Evolutionary conservation across 805 yeast species (phyloP).

Genomic region (Zygoascus flipseniorum): DNA sequence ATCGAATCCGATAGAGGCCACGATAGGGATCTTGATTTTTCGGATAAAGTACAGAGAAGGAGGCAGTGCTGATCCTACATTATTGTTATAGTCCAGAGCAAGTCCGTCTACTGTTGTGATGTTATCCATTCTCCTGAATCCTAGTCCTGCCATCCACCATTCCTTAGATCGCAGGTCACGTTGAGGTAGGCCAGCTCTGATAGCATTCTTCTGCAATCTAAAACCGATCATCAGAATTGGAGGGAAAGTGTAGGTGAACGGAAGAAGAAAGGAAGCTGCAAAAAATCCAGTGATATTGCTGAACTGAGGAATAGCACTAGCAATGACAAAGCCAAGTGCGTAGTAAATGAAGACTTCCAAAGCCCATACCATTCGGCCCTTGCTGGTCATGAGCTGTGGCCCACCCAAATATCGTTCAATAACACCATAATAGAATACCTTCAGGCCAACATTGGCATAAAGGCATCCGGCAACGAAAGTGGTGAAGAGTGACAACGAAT

Average conservation of each 20-base stretch:
- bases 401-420: constrained; percentile 26
- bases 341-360: constrained; percentile 33
- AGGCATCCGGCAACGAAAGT: constrained; percentile 39
- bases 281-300: constrained; percentile 31
- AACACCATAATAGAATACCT: constrained; percentile 35
- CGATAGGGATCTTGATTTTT: constrained; percentile 27
- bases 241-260: constrained; percentile 41
- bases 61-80: constrained; percentile 17
- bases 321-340: constrained; percentile 37
- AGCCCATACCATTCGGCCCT: constrained; percentile 33
- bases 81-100: constrained; percentile 6
- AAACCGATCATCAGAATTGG: constrained; percentile 19
- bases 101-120: background rate
- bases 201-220: constrained; percentile 22
- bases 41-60: constrained; percentile 27
- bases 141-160: background rate
- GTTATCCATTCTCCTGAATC: background rate
- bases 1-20: constrained; percentile 17
- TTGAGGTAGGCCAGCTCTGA: constrained; percentile 22
- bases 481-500: constrained; percentile 31
- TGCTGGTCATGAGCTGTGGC: constrained; percentile 28
- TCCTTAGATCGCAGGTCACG: constrained; percentile 2
- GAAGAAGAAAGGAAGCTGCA: constrained; percentile 38
- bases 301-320: constrained; percentile 38
- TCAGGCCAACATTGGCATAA: constrained; percentile 40